A percentile compares a stretch with the other conserved stretches of the same genome.
phyloP scores from a whole-genome alignment of 495 filamentous ascomycete genomes.

The Baudoinia panamericana region DNA sequence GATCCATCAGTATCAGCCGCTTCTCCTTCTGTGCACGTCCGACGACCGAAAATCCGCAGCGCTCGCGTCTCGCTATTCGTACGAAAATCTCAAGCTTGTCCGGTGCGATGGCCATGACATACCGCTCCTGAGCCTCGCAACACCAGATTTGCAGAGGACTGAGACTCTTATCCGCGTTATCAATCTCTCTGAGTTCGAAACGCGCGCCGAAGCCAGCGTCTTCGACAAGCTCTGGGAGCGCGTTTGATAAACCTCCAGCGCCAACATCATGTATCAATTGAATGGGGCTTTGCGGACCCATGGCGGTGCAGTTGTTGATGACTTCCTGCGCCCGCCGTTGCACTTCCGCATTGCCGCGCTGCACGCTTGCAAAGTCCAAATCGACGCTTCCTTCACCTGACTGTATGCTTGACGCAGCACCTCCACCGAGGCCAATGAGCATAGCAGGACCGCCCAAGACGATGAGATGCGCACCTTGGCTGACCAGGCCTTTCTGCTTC shows the following conservation, averaged over 20 bases:
- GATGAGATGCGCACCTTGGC: constrained; percentile 71
- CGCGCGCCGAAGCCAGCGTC: constrained; percentile 78
- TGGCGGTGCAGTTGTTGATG: constrained; percentile 78
- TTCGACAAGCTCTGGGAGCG: constrained; percentile 79
- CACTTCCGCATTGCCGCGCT: constrained; percentile 88
- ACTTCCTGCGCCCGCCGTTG: constrained; percentile 92
- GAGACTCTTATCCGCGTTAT: constrained; percentile 80
- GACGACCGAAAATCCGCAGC: constrained; percentile 88
- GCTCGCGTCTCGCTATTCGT: constrained; percentile 69
- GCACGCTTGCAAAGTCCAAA: constrained; percentile 90
- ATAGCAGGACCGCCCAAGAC: constrained; percentile 92
- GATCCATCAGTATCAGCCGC: constrained; percentile 65
- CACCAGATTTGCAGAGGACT: constrained; percentile 96
- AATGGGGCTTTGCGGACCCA: constrained; percentile 77
- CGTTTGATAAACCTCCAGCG: constrained; percentile 88
- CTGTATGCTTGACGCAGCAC: constrained; percentile 80
- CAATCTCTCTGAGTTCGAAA: constrained; percentile 84
- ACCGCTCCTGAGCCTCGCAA: constrained; percentile 91
- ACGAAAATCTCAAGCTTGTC: constrained; percentile 72
- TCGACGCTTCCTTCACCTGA: constrained; percentile 81
- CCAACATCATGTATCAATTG: constrained; percentile 95
- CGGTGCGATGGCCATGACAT: constrained; percentile 70
- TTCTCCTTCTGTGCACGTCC: constrained; percentile 61
- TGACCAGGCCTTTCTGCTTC: constrained; percentile 63
- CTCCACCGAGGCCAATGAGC: constrained; percentile 91